Percentiles rank a stretch among this genome's conserved stretches.
phyloP scores from a whole-genome alignment of 78 protist genomes.

The Dictyostelium brefeldianum region DNA sequence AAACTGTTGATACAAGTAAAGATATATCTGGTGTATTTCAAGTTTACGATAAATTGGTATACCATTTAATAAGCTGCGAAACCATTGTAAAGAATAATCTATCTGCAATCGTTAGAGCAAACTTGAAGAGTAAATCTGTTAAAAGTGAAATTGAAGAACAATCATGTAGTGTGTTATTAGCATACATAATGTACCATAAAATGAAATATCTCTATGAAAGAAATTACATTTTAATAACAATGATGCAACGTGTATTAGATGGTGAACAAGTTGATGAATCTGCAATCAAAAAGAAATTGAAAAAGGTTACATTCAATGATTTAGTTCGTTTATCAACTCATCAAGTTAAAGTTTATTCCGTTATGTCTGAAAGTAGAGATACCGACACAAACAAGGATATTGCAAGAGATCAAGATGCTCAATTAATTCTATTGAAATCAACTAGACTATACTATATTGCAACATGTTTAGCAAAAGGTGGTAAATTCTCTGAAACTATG shows the following conservation, averaged over 20 bases:
- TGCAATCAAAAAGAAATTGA: neutral
- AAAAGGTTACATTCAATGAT: constrained; percentile 15
- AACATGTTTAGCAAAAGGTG: neutral
- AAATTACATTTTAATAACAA: constrained; percentile 8
- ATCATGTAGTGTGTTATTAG: neutral
- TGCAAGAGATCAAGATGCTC: constrained; percentile 44
- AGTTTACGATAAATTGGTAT: constrained; percentile 41
- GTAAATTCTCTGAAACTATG: constrained; percentile 51
- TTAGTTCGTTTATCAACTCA: constrained; percentile 28
- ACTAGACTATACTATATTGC: constrained; percentile 33
- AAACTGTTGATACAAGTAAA: neutral
- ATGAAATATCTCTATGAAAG: constrained; percentile 24
- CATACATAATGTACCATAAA: constrained; percentile 36
- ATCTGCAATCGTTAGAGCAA: neutral
- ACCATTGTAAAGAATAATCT: constrained; percentile 30
- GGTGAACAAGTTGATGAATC: constrained; percentile 10
- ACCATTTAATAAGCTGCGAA: constrained; percentile 34
- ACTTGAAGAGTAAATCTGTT: constrained; percentile 48
- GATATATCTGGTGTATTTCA: neutral
- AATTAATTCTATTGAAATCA: constrained; percentile 26
- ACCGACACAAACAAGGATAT: neutral
- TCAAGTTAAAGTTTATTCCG: constrained; percentile 31
- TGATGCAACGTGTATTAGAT: neutral
- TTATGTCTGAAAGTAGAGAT: constrained; percentile 15
- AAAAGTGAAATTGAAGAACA: constrained; percentile 62